Evolutionary conservation across 2,329 filamentous ascomycete species (phyloP).

Genomic region (Teratosphaeria pseudoeucalypti): DNA sequence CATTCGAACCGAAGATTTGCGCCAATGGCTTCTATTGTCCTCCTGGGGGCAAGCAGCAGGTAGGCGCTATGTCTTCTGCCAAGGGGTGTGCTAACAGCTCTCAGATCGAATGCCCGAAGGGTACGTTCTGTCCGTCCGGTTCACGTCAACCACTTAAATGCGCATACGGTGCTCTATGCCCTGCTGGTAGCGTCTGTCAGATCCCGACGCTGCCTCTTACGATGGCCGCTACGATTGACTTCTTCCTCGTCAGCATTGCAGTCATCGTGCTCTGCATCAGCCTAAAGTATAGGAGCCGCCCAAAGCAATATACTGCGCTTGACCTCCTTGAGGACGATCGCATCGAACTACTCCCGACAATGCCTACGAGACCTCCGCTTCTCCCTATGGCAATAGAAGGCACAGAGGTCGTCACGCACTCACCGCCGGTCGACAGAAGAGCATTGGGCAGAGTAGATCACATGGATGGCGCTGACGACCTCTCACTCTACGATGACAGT

Average conservation of each 20-base stretch:
- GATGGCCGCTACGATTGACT: slow-evolving; percentile 35
- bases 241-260: slow-evolving; percentile 30
- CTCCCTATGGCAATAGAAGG: slow-evolving; percentile 3
- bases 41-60: slow-evolving; percentile 32
- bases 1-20: slow-evolving; percentile 44
- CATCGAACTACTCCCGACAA: slow-evolving; percentile 21
- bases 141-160: slow-evolving; percentile 40
- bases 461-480: slow-evolving; percentile 19
- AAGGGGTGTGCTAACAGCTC: not conserved
- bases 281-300: slow-evolving; percentile 26
- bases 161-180: slow-evolving; percentile 36
- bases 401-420: not conserved
- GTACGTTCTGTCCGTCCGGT: slow-evolving; percentile 44
- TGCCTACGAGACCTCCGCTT: slow-evolving; percentile 25
- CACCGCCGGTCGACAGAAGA: slow-evolving; percentile 10
- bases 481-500: slow-evolving; percentile 20
- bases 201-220: slow-evolving; percentile 35
- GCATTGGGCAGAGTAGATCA: slow-evolving; percentile 17
- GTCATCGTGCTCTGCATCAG: slow-evolving; percentile 27
- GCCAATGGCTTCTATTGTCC: slow-evolving; percentile 42
- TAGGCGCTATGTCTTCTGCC: slow-evolving; percentile 7
- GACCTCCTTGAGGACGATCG: slow-evolving; percentile 12
- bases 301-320: slow-evolving; percentile 15
- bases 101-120: slow-evolving; percentile 31
- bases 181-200: slow-evolving; percentile 33